Evolutionary conservation across 805 yeast species (phyloP), one percentile per base, ranked within the genome.

Genomic region (Saccharomycopsis lassenensis): DNA sequence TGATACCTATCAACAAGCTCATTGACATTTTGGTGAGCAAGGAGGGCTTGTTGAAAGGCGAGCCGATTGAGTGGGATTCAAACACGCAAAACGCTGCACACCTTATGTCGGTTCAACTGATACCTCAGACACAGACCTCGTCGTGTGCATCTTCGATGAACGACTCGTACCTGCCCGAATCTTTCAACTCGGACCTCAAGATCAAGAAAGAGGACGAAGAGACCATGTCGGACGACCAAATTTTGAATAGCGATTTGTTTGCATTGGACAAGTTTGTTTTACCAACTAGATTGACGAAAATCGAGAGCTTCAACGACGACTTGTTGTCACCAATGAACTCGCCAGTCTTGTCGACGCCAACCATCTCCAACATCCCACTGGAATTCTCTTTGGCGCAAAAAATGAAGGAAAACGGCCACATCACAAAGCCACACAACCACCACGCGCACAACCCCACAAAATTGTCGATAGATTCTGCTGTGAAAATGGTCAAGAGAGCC

Each of bases 1-100:
- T 16, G 12, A 49, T 58, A 24, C 51, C 71, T n/a, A 64, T 71
- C 25, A 71, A 71, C 46, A 59, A 62, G 40, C 65, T 69, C 22
- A 67, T 71, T 6, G 48, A 58, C 6, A 56, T 61, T 40, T 49
- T 71, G 33, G 57, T 68, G 24, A 53, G 55, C 27, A 54, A 65
- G 16, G 50, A 61, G 41, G 67, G 63, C 2, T 47, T 63, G 21
- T 52, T 62, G 24, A 59, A 56, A 28, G 58, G 55, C 39, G 49
- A 54, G 36, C 69, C 66, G 4, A 49, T 56, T 37, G 70, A 62
- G 41, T 65, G 70, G 70, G 69, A 64, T 35, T 52, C 52, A 25
- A 67, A 66, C 4, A 63, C 67, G 1, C 33, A 52, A 20, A 59
- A 63, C 18, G 69, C 69, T 22, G 65, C 68, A 4, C 56, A 52